A percentile compares a stretch with the other conserved stretches of the same genome.
Conservation (phyloP, 2,329 filamentous ascomycete species). For the Colletotrichum sp. region DNA sequence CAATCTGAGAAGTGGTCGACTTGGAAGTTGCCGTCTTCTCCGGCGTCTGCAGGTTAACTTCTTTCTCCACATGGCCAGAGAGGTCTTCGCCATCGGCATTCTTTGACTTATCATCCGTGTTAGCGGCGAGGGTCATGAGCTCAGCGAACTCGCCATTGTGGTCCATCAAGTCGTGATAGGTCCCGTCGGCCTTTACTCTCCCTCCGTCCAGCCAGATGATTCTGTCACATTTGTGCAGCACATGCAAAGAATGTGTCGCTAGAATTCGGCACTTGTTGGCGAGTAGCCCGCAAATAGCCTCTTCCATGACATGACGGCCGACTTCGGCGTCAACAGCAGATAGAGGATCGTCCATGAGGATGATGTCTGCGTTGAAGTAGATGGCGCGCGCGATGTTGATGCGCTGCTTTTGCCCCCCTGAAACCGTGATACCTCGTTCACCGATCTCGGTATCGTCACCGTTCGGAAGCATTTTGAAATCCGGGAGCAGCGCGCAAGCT, state of each 20-base stretch:
- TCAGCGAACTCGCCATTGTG: conserved; percentile 76
- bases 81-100: conserved; percentile 9
- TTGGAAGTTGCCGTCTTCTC: conserved; percentile 54
- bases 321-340: conserved; percentile 74
- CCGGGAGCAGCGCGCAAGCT: conserved; percentile 81
- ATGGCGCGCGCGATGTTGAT: conserved; percentile 88
- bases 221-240: conserved; percentile 86
- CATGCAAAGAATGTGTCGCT: conserved; percentile 92
- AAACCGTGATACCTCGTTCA: conserved; percentile 92
- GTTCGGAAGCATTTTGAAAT: conserved; percentile 88
- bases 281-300: conserved; percentile 87
- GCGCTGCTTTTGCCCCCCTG: conserved; percentile 92
- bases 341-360: conserved; percentile 72
- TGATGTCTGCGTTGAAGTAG: conserved; percentile 70
- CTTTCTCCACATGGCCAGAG: conserved; percentile 32
- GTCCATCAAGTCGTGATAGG: conserved; percentile 84
- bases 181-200: conserved; percentile 81
- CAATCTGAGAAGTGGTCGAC: neutral
- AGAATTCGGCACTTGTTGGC: conserved; percentile 88
- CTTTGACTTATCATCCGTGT: neutral
- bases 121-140: conserved; percentile 72
- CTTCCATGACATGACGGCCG: conserved; percentile 82
- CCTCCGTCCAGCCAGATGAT: conserved; percentile 93
- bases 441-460: conserved; percentile 92
- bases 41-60: conserved; percentile 54